These are phyloP conservation scores for Aschersonia sp. DNA, from an alignment of 2,329 filamentous ascomycete species.

Conservation along the genomic window DNA sequence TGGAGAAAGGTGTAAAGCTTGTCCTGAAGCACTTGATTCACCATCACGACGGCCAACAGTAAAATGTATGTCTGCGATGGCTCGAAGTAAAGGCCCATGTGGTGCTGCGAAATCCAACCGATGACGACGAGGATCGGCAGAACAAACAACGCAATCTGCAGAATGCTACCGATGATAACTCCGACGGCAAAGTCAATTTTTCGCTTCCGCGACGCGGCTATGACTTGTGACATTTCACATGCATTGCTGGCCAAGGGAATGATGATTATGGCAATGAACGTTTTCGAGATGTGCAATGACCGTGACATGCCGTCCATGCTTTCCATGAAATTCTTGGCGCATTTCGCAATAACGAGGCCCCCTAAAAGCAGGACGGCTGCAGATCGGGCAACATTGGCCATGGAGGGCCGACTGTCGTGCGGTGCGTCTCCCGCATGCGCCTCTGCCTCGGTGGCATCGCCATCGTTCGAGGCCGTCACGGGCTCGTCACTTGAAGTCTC, in stretches of 20 bases:
- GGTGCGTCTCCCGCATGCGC: background rate
- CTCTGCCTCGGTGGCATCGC: slow-evolving; percentile 2
- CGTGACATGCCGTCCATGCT: slow-evolving; percentile 2
- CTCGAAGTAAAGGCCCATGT: slow-evolving; percentile 7
- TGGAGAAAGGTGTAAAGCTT: slow-evolving; percentile 7
- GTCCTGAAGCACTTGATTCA: slow-evolving; percentile 7
- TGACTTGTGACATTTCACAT: slow-evolving; percentile 5
- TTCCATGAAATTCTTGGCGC: slow-evolving; percentile 6
- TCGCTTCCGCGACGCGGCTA: slow-evolving; percentile 5
- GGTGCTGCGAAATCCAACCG: slow-evolving; percentile 3
- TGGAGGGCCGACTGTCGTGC: slow-evolving; percentile 1
- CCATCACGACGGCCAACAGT: slow-evolving; percentile 6
- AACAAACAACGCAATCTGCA: slow-evolving; percentile 7
- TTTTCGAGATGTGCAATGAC: slow-evolving; percentile 5
- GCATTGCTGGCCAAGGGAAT: slow-evolving; percentile 7
- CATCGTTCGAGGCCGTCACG: background rate
- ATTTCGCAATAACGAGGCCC: slow-evolving; percentile 4
- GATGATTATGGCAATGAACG: slow-evolving; percentile 6
- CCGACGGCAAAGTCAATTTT: slow-evolving; percentile 7
- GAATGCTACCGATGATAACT: slow-evolving; percentile 7
- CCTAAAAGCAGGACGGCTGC: background rate
- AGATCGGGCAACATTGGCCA: slow-evolving; percentile 2
- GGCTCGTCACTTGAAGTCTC: background rate
- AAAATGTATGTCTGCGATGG: slow-evolving; percentile 7
- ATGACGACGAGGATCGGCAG: slow-evolving; percentile 5